phyloP scores from a whole-genome alignment of 2,329 filamentous ascomycete genomes.

The Plectosphaerella cucumerina region DNA sequence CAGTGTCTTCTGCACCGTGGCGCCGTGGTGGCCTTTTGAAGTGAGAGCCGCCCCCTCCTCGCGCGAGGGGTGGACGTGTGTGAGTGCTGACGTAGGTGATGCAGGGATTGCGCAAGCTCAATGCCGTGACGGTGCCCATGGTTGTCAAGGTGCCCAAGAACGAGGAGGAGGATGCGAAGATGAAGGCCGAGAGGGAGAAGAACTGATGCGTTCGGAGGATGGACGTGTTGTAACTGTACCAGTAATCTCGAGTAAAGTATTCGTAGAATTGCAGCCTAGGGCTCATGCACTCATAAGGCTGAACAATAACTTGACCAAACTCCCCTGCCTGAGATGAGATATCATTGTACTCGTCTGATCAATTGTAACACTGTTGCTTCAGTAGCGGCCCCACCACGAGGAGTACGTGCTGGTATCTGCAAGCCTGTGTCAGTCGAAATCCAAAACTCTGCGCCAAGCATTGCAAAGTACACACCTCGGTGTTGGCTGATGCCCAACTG shows the following conservation, averaged over 20 bases:
- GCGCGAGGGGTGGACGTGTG: neutral
- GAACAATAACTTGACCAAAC: too few relatives aligned
- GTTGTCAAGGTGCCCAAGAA: conserved; percentile 28
- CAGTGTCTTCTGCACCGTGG: conserved; percentile 10
- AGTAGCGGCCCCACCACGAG: conserved; percentile 1
- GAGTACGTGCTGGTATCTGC: conserved; percentile 10
- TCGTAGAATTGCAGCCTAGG: too few relatives aligned
- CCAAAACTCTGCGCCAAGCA: neutral
- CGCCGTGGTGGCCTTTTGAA: conserved; percentile 16
- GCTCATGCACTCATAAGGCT: too few relatives aligned
- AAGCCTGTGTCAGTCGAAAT: neutral
- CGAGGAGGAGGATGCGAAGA: conserved; percentile 27
- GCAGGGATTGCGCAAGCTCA: conserved; percentile 29
- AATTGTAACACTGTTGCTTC: too few relatives aligned
- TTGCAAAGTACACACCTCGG: conserved; percentile 37
- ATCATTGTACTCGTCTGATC: too few relatives aligned
- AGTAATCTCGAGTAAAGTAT: too few relatives aligned
- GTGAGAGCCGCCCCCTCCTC: conserved; percentile 6
- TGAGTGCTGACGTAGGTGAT: neutral
- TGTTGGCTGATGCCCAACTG: conserved; percentile 52
- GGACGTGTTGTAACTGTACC: too few relatives aligned
- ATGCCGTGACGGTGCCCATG: conserved; percentile 27
- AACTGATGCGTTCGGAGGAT: too few relatives aligned
- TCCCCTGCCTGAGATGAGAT: too few relatives aligned
- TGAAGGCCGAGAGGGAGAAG: conserved; percentile 23